Percentiles rank a stretch among this genome's conserved stretches.
Conservation (phyloP, 192 early-diverging fungal genomes). For the Rhizophagus clarus region DNA sequence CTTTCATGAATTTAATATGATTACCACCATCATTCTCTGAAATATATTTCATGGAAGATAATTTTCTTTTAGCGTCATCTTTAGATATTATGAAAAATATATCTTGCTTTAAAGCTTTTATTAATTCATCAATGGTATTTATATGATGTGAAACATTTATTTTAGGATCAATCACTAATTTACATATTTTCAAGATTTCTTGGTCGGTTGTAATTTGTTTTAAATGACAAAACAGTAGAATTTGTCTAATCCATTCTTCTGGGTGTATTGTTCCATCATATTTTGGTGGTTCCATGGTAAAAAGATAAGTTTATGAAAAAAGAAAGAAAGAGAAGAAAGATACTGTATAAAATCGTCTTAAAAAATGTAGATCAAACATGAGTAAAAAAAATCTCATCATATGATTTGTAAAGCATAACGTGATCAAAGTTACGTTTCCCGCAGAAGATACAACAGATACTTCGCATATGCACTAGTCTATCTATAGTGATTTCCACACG, state of each 20-base stretch:
- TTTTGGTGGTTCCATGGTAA: neutral
- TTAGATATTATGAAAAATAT: neutral
- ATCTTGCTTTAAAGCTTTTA: neutral
- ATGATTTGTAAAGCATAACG: too few species aligned
- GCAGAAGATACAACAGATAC: too few species aligned
- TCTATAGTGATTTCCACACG: too few species aligned
- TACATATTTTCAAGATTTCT: neutral
- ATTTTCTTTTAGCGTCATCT: neutral
- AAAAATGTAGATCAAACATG: too few species aligned
- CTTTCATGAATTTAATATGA: neutral
- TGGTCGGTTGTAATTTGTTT: neutral
- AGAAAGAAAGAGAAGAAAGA: too few species aligned
- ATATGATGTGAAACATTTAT: neutral
- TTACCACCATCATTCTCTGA: neutral
- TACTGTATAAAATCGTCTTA: too few species aligned
- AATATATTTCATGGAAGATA: neutral
- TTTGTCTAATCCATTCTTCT: neutral
- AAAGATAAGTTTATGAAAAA: constrained; percentile 17
- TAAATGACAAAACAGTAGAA: neutral
- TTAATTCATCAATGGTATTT: neutral
- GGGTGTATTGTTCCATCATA: neutral
- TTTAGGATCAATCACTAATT: neutral
- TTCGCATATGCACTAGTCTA: too few species aligned
- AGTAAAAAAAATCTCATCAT: too few species aligned
- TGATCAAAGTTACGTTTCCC: too few species aligned